Evolutionary conservation across 306 rosid species (phyloP).

Genomic region (Lathyrus aphaca): DNA sequence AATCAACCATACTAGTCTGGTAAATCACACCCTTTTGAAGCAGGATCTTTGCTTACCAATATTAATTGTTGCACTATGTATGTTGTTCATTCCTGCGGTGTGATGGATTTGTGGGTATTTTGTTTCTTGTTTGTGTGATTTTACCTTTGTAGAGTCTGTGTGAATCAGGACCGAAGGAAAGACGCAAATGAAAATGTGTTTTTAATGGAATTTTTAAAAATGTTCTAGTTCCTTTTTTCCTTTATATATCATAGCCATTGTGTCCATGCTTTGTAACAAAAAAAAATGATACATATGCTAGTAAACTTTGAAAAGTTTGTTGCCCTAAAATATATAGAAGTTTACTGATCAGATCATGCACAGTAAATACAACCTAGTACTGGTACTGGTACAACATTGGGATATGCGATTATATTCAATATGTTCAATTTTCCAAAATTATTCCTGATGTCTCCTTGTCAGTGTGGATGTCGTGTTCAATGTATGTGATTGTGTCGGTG

Average conservation of each 20-base stretch:
- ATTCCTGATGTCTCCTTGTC: too few relatives aligned
- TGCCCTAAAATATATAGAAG: too few relatives aligned
- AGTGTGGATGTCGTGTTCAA: too few relatives aligned
- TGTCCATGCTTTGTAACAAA: neutral
- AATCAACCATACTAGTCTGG: conserved; percentile 52
- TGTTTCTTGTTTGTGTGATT: neutral
- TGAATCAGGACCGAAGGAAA: conserved; percentile 4
- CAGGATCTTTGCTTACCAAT: neutral
- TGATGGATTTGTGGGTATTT: neutral
- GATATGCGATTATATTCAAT: neutral
- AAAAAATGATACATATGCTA: too few relatives aligned
- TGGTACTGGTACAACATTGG: neutral
- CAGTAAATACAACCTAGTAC: too few relatives aligned
- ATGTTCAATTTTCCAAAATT: too few relatives aligned
- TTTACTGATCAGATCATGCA: too few relatives aligned
- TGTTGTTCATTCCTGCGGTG: neutral
- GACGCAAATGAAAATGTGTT: neutral
- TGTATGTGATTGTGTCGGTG: too few relatives aligned
- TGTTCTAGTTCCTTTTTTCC: neutral
- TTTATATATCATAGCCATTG: neutral
- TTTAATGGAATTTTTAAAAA: too few relatives aligned
- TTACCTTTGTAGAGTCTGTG: neutral
- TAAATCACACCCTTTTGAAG: conserved; percentile 42
- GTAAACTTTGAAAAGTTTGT: too few relatives aligned
- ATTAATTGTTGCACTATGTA: neutral